Conservation (phyloP, 2,329 filamentous ascomycete species). For the Aspergillus transmontanensis region DNA sequence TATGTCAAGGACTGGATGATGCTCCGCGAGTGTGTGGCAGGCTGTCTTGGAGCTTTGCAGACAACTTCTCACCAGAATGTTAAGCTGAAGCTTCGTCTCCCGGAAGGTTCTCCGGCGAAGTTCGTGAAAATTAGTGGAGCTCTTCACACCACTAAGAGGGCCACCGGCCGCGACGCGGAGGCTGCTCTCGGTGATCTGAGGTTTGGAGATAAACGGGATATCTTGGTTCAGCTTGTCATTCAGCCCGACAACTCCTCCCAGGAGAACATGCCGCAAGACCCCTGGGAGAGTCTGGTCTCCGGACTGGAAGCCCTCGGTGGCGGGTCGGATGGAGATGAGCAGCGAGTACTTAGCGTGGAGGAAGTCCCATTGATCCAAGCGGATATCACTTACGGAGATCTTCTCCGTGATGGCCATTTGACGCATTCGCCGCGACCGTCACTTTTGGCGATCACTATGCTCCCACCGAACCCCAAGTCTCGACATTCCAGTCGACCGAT, state of each 20-base stretch:
- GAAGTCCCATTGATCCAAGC: conserved; percentile 95
- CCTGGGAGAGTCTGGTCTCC: conserved; percentile 97
- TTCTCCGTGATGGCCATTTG: conserved; percentile 82
- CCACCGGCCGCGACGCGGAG: conserved; percentile 91
- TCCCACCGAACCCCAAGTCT: conserved; percentile 67
- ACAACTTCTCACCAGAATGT: conserved; percentile 97
- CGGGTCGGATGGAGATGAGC: conserved; percentile 81
- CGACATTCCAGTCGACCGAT: conserved; percentile 55
- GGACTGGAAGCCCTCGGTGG: conserved; percentile 91
- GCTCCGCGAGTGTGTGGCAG: conserved; percentile 92
- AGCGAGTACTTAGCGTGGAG: conserved; percentile 81
- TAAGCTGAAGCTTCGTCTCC: conserved; percentile 88
- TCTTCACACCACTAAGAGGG: conserved; percentile 92
- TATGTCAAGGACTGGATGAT: conserved; percentile 99
- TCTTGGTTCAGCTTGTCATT: conserved; percentile 92
- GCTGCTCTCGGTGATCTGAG: conserved; percentile 87
- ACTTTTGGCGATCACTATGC: conserved; percentile 91
- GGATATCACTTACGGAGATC: conserved; percentile 89
- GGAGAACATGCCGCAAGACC: conserved; percentile 86
- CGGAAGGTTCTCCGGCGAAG: conserved; percentile 94
- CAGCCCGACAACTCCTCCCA: conserved; percentile 79
- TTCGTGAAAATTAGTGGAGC: conserved; percentile 99
- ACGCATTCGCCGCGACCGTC: conserved; percentile 88
- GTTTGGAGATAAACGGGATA: conserved; percentile 93
- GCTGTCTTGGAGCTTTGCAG: conserved; percentile 88